Evolutionary conservation across 345 rosid genomes (phyloP).

Genomic region (Camelina neglecta): DNA sequence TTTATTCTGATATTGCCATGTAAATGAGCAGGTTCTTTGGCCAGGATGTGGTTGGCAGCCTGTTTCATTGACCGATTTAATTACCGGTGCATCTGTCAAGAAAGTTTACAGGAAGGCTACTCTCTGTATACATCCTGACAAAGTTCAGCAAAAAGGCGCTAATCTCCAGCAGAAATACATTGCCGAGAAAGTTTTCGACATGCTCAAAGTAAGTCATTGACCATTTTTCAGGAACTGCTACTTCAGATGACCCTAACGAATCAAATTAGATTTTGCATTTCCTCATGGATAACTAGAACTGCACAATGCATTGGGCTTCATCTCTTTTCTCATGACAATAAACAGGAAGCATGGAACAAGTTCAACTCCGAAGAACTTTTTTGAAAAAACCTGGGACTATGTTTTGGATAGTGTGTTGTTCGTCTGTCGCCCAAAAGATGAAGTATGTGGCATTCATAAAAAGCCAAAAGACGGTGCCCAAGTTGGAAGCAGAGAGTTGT

Average conservation of each 20-base stretch:
- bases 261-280: neutral
- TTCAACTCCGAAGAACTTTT: conserved; percentile 91
- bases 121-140: conserved; percentile 98
- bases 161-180: conserved; percentile 94
- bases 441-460: conserved; percentile 12
- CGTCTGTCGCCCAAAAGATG: conserved; percentile 1
- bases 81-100: conserved; percentile 79
- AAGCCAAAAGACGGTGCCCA: neutral
- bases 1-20: conserved; percentile 9
- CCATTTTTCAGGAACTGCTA: neutral
- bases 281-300: neutral
- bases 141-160: conserved; percentile 98
- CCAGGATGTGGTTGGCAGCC: conserved; percentile 99
- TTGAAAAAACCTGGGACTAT: conserved; percentile 38
- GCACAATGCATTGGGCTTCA: conserved; percentile 2
- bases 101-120: conserved; percentile 89
- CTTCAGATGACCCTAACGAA: neutral
- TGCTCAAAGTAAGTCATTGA: conserved; percentile 76
- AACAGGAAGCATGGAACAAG: conserved; percentile 90
- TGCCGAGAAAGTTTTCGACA: conserved; percentile 96
- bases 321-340: conserved; percentile 25
- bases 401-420: conserved; percentile 10
- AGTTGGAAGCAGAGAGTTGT: conserved; percentile 25
- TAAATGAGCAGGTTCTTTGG: conserved; percentile 84
- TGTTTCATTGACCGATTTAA: conserved; percentile 89